phyloP scores from a whole-genome alignment of 2,329 filamentous ascomycete genomes.

The Aspergillus bombycis region DNA sequence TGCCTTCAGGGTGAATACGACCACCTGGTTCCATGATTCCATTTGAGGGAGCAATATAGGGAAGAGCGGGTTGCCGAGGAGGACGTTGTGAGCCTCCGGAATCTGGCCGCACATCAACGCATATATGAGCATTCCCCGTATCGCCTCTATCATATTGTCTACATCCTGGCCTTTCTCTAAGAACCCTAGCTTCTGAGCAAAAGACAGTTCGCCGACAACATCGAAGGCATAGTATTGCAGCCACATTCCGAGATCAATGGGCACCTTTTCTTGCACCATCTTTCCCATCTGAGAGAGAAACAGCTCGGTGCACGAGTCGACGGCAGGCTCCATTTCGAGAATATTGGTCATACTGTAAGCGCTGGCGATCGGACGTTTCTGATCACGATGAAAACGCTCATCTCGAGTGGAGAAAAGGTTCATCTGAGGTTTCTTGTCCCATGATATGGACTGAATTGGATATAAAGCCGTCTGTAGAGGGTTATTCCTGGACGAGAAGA shows the following conservation, averaged over 20 bases:
- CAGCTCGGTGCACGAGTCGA: slow-evolving; percentile 30
- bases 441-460: slow-evolving; percentile 25
- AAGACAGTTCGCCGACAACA: slow-evolving; percentile 46
- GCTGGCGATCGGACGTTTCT: slow-evolving; percentile 27
- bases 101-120: slow-evolving; percentile 23
- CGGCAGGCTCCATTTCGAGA: slow-evolving; percentile 26
- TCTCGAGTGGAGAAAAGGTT: slow-evolving; percentile 28
- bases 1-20: slow-evolving; percentile 37
- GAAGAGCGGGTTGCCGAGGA: slow-evolving; percentile 34
- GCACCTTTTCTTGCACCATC: slow-evolving; percentile 13
- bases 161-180: slow-evolving; percentile 46
- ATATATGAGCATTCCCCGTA: slow-evolving; percentile 34
- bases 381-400: slow-evolving; percentile 22
- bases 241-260: slow-evolving; percentile 23
- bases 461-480: slow-evolving; percentile 19
- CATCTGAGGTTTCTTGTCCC: slow-evolving; percentile 26
- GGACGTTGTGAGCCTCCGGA: neutral
- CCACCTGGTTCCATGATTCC: slow-evolving; percentile 38
- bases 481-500: neutral
- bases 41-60: slow-evolving; percentile 36
- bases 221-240: slow-evolving; percentile 45
- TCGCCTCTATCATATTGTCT: slow-evolving; percentile 37
- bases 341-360: slow-evolving; percentile 33
- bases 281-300: slow-evolving; percentile 21
- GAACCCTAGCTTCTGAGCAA: slow-evolving; percentile 47